Base-by-base conservation (phyloP, 163 green algal genomes). In the Scenedesmus sp. region DNA sequence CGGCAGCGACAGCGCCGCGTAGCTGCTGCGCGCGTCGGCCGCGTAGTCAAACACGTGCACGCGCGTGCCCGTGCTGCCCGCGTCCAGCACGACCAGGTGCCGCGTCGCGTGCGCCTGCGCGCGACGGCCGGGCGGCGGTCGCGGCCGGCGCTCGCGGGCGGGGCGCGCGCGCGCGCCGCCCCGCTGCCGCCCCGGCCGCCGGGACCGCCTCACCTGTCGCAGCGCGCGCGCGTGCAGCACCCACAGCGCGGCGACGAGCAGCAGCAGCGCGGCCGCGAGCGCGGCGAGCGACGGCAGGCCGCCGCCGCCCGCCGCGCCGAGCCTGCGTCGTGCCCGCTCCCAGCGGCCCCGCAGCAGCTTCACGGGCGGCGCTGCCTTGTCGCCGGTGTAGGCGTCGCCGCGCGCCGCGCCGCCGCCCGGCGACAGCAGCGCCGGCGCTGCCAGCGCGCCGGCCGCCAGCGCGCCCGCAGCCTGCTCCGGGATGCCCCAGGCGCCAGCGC, bases 41-140 rank as follows among this genome's bases (percentile, higher is more conserved):
- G 45, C 51, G 77, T 90, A 93, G 15, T 67, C 58, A 56, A 93
- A 95, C 2, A 94, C 86, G 65, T 93, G 90, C 10, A 92, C 70
- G 26, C 90, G 84, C 4, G 82, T 91, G 24, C 90, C 90, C 15
- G 76, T 92, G 85, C 90, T 95, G 63, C 90, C 90, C 7, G 84
- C 90, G 51, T 95, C 90, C 26, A 93, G 85, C 10, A 92, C 72
- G 3, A 92, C 65, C 15, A 83, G 10, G 45, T 83, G 58, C 15
- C 60, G 44, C 3, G 58, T 29, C 29, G 54, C 58, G 4, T 53
- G 31, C 2, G 69, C 69, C 69, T 77, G 69, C 69, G 67, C 3
- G 26, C 54, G 57, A 26, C 53, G 28, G 64, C 18, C 48, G 29
- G 24, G 24, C 4, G 5, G 29, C 15, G 36, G 20, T 44, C 7